Evolutionary conservation across 2,329 filamentous ascomycete species (phyloP), one percentile per base, ranked within the genome.

Genomic region (Harringtonia aguacate): DNA sequence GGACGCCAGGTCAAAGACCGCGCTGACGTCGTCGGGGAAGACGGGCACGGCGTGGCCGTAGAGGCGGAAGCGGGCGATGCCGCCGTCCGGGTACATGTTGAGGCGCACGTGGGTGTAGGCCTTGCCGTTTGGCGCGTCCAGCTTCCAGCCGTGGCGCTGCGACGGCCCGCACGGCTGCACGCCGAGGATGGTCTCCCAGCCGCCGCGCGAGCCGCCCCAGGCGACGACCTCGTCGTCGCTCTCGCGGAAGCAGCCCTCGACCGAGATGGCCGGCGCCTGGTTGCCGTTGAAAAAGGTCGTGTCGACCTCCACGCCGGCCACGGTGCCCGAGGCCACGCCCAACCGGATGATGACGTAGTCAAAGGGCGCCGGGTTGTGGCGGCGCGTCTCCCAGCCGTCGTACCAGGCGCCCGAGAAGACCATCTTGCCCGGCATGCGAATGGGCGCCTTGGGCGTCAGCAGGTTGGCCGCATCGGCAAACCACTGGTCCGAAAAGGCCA

Each of bases 11-110:
- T 90, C 86, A 50, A 90, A 77, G 18, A 86, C 67, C 46, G 75
- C 78, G 8, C 75, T 69, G 22, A 68, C 64, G 54, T 84, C 75
- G 22, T 75, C 67, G 2, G 85, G 84, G 56, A 89, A 86, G 2
- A 90, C 80, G 5, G 85, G 84, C 2, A 87, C 74, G 1, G 83
- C 85, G 48, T 79, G 73, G 7, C 86, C 86, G 56, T 83, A 89
- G 1, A 90, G 73, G 20, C 84, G 72, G 65, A 90, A 89, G 41
- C 86, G 69, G 33, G 85, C 84, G 55, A 92, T 90, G 39, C 86
- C 86, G 39, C 86, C 86, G 56, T 92, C 86, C 1, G 86, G 84
- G 58, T 86, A 89, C 86, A 89, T 89, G 59, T 86, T 84, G 44
- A 92, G 67, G 29, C 84, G 69, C 34, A 89, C 82, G 59, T 92